Base-by-base conservation (phyloP, 2,329 filamentous ascomycete genomes). In the Neopestalotiopsis sp. region DNA sequence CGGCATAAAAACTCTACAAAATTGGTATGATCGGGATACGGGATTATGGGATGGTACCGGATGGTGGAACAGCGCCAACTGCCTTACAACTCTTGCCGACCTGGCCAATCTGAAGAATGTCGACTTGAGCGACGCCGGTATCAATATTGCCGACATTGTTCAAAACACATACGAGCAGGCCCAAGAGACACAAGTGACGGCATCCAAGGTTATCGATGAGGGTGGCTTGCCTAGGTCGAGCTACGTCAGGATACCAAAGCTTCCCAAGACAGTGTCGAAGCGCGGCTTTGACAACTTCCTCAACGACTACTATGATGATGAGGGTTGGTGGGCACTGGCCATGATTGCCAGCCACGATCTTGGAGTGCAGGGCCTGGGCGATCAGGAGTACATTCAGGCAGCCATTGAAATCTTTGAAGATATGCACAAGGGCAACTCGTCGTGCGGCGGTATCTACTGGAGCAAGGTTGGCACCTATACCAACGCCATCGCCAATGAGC, bases 51-150 rank as follows among this genome's bases (percentile, higher is more conserved):
- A 87, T 67, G 84, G 83, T 0, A 82, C 83, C 38, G 86, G 86
- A 7, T 91, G 89, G 89, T 91, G 89, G 89, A 89, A 90, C 72
- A 82, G 82, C 28, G 89, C 87, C 34, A 91, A 90, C 73, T 83
- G 83, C 69, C 76, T 90, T 71, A 89, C 88, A 0, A 81, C 82
- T 14, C 74, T 90, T n/a, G 85, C 82, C 52, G 84, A 89, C 68
- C 75, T 75, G 65, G 74, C 74, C 38, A 45, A 71, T 30, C 40
- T 75, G 12, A 68, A 73, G 34, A 66, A 70, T 2, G 49, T 63
- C 30, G 38, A 56, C 17, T 13, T 38, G 20, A 65, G 65, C 28
- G 69, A 72, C 61, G 56, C 59, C 32, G 69, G 49, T 20, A 66
- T 75, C 38, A 73, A 72, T 49, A 74, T 79, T 62, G 73, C 76